Evolutionary conservation across 2,329 filamentous ascomycete genomes (phyloP).

Genomic region (Teratosphaeria viscida): DNA sequence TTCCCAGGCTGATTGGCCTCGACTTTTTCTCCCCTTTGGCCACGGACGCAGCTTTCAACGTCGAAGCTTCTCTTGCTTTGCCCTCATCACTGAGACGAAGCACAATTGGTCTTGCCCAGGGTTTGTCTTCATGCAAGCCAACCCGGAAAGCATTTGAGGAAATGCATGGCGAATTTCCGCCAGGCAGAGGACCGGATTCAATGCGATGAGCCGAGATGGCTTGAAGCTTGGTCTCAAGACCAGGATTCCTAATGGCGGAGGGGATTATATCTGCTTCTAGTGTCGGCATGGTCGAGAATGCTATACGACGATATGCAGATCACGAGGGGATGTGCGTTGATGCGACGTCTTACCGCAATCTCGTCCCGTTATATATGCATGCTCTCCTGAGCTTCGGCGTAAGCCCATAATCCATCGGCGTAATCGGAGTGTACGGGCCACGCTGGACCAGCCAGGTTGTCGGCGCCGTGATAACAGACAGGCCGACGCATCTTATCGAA

Average conservation of each 20-base stretch:
- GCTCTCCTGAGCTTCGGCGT: not conserved
- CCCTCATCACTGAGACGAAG: constrained; percentile 39
- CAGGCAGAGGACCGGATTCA: not conserved
- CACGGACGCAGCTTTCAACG: constrained; percentile 60
- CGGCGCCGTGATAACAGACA: not conserved
- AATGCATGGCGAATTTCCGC: not conserved
- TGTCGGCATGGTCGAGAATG: not conserved
- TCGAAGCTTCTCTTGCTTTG: constrained; percentile 44
- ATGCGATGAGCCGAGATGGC: not conserved
- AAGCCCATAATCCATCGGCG: not conserved
- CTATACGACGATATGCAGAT: not conserved
- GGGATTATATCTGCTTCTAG: not conserved
- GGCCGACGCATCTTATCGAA: not conserved
- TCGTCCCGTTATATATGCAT: not conserved
- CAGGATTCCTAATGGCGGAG: not conserved
- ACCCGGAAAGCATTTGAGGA: not conserved
- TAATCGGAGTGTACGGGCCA: not conserved
- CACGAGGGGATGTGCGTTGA: too few species aligned
- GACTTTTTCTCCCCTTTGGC: constrained; percentile 70
- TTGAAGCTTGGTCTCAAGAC: not conserved
- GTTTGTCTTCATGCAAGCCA: not conserved
- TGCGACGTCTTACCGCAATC: not conserved
- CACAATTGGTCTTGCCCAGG: not conserved
- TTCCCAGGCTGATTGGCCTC: constrained; percentile 82
- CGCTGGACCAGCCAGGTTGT: not conserved